Conservation (phyloP, 768 basidiomycete genomes). For the Termitomyces sp. region DNA sequence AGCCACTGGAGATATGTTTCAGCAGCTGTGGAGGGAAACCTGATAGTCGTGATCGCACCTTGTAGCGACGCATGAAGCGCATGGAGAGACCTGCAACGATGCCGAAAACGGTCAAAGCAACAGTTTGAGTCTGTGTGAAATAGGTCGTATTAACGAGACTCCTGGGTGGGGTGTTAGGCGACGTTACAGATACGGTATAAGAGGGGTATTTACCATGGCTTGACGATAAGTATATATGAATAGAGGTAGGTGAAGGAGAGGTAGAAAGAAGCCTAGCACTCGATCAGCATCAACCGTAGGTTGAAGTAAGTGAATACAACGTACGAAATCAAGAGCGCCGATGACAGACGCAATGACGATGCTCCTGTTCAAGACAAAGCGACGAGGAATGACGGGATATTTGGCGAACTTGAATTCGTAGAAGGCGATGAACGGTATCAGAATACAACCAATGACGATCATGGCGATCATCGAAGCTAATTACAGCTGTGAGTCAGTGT, state of each 20-base stretch:
- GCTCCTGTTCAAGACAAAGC: slow-evolving; percentile 54
- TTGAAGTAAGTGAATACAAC: slow-evolving; percentile 9
- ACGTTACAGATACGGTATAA: background rate
- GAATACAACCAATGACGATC: slow-evolving; percentile 39
- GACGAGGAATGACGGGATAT: slow-evolving; percentile 54
- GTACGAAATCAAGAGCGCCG: slow-evolving; percentile 60
- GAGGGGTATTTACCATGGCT: slow-evolving; percentile 33
- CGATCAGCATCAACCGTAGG: background rate
- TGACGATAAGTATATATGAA: slow-evolving; percentile 54
- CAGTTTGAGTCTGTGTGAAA: slow-evolving; percentile 55
- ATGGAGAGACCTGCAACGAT: slow-evolving; percentile 55
- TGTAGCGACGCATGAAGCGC: slow-evolving; percentile 48
- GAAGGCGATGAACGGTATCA: slow-evolving; percentile 36
- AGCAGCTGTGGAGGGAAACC: background rate
- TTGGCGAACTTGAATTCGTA: slow-evolving; percentile 49
- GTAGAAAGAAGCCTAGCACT: slow-evolving; percentile 50
- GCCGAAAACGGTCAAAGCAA: slow-evolving; percentile 58
- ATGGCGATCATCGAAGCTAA: slow-evolving; percentile 48
- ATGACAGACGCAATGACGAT: slow-evolving; percentile 56
- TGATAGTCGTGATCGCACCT: slow-evolving; percentile 27
- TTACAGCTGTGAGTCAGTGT: background rate
- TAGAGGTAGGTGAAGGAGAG: slow-evolving; percentile 72
- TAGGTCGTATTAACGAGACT: slow-evolving; percentile 51
- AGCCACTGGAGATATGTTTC: slow-evolving; percentile 25
- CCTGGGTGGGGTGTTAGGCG: slow-evolving; percentile 32